Base-by-base conservation (phyloP, 1,284 basidiomycete genomes). In the Tilletia walkeri region DNA sequence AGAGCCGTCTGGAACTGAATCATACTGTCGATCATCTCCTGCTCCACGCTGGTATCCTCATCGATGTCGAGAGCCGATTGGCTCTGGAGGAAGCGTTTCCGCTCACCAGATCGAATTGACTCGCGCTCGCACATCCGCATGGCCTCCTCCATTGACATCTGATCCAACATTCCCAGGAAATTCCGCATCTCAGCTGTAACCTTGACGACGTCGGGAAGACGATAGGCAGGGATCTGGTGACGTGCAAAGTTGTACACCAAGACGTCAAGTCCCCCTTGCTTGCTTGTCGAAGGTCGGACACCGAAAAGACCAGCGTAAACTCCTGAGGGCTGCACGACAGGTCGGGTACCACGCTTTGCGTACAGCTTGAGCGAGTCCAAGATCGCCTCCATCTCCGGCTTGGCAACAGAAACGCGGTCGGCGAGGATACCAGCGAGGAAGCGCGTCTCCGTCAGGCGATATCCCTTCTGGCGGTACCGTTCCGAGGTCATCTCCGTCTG, bases 201-300 rank as follows among this genome's bases (percentile, higher is more conserved):
- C 18, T 79, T 83, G 36, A 78, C 72, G 30, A 87, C 85, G 69
- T 87, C 86, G 0, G 86, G 86, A 10, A 87, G 82, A 36, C 86
- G 84, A 78, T 86, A 87, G 2, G 86, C 86, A 2, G 86, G 86
- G 72, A 87, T 86, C 78, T 86, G 86, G 73, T 87, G 86, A 34
- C 85, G 84, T 39, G 86, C 86, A 80, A 87, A 87, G 78, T 86
- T 85, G 84, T 87, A 87, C 14, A 86, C 86, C 3, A 87, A 79
- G 20, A 86, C 85, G 69, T 87, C 86, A 61, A 86, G 67, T 9
- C 82, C 84, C 2, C 78, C 79, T 54, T 82, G 71, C 16, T 72
- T 66, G 65, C 76, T 78, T n/a, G 80, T 83, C 6, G 84, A 84
- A 0, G 86, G 85, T 34, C 86, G 81, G 6, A 86, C 85, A 70